phyloP scores from a whole-genome alignment of 2,329 filamentous ascomycete species.

The Xylariaceae sp. region DNA sequence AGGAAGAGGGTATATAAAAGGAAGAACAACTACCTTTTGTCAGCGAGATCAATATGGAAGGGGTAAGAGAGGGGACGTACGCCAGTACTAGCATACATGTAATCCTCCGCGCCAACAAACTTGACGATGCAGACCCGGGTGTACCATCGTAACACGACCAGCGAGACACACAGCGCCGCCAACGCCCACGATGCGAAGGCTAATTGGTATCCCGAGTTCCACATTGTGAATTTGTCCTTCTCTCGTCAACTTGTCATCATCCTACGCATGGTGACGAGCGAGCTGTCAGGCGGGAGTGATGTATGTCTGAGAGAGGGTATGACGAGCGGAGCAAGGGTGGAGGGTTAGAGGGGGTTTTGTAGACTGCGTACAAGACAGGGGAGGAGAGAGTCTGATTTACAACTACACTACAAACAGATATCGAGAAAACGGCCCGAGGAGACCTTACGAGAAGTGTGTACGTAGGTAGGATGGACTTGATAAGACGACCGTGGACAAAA shows the following conservation, averaged over 20 bases:
- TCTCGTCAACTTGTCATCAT: slow-evolving; percentile 1
- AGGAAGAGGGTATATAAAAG: slow-evolving; percentile 33
- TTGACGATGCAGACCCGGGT: slow-evolving; percentile 31
- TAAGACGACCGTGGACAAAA: no score
- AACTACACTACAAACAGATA: no score
- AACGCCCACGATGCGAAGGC: slow-evolving; percentile 33
- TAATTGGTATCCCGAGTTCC: slow-evolving; percentile 31
- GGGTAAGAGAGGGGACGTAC: slow-evolving; percentile 10
- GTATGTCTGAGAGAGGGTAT: no score
- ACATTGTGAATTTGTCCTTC: slow-evolving; percentile 13
- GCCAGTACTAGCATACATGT: slow-evolving; percentile 34
- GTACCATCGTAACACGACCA: slow-evolving; percentile 25
- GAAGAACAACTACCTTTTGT: slow-evolving; percentile 26
- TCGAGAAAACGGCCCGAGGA: no score
- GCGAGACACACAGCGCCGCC: slow-evolving; percentile 26
- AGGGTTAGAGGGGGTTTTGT: no score
- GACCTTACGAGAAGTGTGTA: no score
- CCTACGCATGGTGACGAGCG: slow-evolving; percentile 7
- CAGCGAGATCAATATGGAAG: neutral
- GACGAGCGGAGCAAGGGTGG: no score
- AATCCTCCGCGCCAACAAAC: slow-evolving; percentile 35
- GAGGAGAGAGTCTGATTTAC: no score
- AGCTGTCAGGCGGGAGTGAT: slow-evolving; percentile 1
- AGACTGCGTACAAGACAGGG: no score
- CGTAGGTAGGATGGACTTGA: no score